These are phyloP conservation scores for Syzygium syzygioides DNA, from an alignment of 441 rosid species.

Conservation along the genomic window DNA sequence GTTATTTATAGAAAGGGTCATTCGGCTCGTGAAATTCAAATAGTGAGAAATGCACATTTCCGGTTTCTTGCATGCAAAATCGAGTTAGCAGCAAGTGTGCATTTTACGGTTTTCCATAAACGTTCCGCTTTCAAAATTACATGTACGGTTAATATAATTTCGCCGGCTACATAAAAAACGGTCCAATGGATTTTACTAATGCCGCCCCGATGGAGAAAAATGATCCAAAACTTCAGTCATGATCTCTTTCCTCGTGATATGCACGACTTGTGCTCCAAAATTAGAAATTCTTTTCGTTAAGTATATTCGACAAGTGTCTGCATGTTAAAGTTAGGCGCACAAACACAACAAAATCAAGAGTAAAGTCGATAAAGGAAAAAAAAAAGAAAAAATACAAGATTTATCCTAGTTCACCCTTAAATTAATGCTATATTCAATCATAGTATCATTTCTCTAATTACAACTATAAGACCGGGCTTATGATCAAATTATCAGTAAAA, in stretches of 20 bases:
- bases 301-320: not conserved
- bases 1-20: too few species aligned
- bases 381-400: too few species aligned
- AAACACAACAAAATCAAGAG: too few species aligned
- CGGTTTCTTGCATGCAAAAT: not conserved
- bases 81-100: accelerated
- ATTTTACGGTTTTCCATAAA: not conserved
- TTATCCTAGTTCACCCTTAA: too few species aligned
- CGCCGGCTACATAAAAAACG: not conserved
- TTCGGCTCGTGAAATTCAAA: not conserved
- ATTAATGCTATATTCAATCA: too few species aligned
- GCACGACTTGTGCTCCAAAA: accelerated
- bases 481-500: too few species aligned
- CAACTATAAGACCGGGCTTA: too few species aligned
- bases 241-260: not conserved
- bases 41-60: not conserved
- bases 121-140: not conserved
- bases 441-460: too few species aligned
- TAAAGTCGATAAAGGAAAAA: too few species aligned
- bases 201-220: not conserved
- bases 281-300: not conserved
- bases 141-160: not conserved
- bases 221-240: accelerated
- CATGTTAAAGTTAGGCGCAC: too few species aligned
- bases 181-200: not conserved